Percentiles rank a stretch among this genome's conserved stretches.
Conservation (phyloP, 208 protist species). For the Sergeia podlipaevii region DNA sequence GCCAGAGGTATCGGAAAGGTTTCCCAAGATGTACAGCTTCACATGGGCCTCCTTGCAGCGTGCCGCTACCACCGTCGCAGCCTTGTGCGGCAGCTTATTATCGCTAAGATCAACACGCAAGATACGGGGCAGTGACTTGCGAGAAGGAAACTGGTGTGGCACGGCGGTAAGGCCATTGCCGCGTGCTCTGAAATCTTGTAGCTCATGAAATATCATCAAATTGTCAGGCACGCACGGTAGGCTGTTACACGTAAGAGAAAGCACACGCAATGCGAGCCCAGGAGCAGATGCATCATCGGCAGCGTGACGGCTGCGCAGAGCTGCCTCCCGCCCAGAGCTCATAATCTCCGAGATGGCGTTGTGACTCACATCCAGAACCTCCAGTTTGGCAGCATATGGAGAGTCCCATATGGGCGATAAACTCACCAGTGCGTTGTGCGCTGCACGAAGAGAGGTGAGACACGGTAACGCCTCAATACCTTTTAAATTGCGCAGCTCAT, state of each 20-base stretch:
- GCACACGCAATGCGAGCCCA: slow-evolving; percentile 23
- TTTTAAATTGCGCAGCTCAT: slow-evolving; percentile 34
- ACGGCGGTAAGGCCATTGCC: slow-evolving; percentile 13
- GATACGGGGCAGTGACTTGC: neutral
- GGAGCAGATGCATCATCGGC: neutral
- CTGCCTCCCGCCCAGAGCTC: slow-evolving; percentile 19
- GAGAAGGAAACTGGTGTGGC: slow-evolving; percentile 7
- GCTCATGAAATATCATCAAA: slow-evolving; percentile 21
- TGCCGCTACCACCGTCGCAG: too few relatives aligned
- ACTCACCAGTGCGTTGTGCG: slow-evolving; percentile 46
- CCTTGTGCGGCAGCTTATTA: too few relatives aligned
- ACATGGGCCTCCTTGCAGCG: too few relatives aligned
- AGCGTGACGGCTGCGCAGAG: neutral
- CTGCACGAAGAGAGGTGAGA: slow-evolving; percentile 45
- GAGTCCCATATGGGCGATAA: slow-evolving; percentile 46
- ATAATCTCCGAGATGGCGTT: slow-evolving; percentile 42
- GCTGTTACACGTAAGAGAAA: slow-evolving; percentile 45
- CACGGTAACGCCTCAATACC: slow-evolving; percentile 43
- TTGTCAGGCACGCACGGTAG: slow-evolving; percentile 18
- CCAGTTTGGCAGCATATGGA: slow-evolving; percentile 23
- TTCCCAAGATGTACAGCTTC: too few relatives aligned
- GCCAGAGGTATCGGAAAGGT: too few relatives aligned
- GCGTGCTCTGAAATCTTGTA: slow-evolving; percentile 35
- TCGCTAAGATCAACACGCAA: too few relatives aligned
- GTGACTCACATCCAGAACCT: slow-evolving; percentile 61